Percentiles rank a stretch among this genome's conserved stretches.
Evolutionary conservation across 495 filamentous ascomycete species (phyloP).

Genomic region (Annulohypoxylon maeteangense): DNA sequence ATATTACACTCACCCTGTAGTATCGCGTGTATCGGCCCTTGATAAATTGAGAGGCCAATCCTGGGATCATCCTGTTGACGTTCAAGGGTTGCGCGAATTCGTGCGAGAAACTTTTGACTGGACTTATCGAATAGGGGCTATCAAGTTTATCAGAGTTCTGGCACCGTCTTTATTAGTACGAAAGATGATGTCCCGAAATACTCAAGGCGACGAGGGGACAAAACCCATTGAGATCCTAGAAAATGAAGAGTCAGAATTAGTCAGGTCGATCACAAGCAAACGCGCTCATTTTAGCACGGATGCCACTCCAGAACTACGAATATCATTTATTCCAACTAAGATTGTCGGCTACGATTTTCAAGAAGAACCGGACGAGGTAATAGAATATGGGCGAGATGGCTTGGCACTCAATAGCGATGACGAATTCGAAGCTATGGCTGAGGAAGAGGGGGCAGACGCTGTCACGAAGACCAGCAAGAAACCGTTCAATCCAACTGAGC

Average conservation of each 20-base stretch:
- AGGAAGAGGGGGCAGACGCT: conserved; percentile 47
- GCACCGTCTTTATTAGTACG: conserved; percentile 80
- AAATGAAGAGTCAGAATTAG: conserved; percentile 60
- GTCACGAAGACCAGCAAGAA: conserved; percentile 56
- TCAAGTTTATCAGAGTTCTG: conserved; percentile 83
- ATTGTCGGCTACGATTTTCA: conserved; percentile 81
- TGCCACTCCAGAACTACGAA: conserved; percentile 75
- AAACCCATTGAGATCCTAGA: conserved; percentile 55
- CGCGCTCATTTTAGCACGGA: conserved; percentile 79
- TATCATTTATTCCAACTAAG: conserved; percentile 79
- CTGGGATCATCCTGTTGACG: conserved; percentile 74
- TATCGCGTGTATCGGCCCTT: conserved; percentile 73
- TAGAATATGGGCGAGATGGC: conserved; percentile 60
- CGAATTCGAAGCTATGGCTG: conserved; percentile 65
- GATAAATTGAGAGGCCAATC: conserved; percentile 64
- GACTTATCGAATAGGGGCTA: conserved; percentile 78
- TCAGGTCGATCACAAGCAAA: conserved; percentile 70
- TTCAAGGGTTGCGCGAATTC: conserved; percentile 74
- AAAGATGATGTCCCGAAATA: conserved; percentile 62
- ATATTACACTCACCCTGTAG: conserved; percentile 86
- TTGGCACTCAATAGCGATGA: conserved; percentile 64
- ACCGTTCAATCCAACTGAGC: conserved; percentile 73
- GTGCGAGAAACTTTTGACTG: conserved; percentile 86
- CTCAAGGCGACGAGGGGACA: conserved; percentile 28
- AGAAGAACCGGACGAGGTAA: conserved; percentile 70